These are phyloP conservation scores for Delonix regia DNA, from an alignment of 306 rosid species.

Conservation along the genomic window DNA sequence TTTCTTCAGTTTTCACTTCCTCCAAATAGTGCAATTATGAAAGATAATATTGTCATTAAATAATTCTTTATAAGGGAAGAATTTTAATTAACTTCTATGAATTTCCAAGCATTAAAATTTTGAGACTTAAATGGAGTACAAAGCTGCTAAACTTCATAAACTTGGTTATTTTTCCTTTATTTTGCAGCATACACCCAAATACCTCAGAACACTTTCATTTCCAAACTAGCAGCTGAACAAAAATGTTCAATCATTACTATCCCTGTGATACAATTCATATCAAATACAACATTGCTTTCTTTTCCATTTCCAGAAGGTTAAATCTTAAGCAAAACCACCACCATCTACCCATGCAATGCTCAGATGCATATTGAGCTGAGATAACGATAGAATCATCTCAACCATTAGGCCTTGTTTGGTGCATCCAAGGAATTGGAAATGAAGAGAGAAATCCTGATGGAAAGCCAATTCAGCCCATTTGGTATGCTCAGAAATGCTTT, in stretches of 20 bases:
- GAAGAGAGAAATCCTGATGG: too few relatives aligned
- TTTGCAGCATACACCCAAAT: neutral
- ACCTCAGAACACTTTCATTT: neutral
- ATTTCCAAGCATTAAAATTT: neutral
- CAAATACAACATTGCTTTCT: slow-evolving; percentile 5
- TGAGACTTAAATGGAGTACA: neutral
- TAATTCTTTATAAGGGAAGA: neutral
- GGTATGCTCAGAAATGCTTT: too few relatives aligned
- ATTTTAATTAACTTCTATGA: neutral
- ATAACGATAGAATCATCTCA: neutral
- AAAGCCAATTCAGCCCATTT: too few relatives aligned
- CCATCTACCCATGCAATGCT: neutral
- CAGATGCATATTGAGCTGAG: slow-evolving; percentile 21
- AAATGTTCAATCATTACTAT: neutral
- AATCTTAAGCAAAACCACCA: neutral
- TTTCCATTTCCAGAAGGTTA: neutral
- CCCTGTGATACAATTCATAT: neutral
- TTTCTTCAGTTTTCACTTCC: neutral
- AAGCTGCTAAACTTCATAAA: neutral
- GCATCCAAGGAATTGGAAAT: too few relatives aligned
- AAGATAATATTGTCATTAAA: neutral
- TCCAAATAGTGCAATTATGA: neutral
- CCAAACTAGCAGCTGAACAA: neutral
- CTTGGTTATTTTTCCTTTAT: neutral
- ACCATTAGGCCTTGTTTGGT: too few relatives aligned